phyloP scores from a whole-genome alignment of 345 rosid species.

The Eucalyptus urophylla region DNA sequence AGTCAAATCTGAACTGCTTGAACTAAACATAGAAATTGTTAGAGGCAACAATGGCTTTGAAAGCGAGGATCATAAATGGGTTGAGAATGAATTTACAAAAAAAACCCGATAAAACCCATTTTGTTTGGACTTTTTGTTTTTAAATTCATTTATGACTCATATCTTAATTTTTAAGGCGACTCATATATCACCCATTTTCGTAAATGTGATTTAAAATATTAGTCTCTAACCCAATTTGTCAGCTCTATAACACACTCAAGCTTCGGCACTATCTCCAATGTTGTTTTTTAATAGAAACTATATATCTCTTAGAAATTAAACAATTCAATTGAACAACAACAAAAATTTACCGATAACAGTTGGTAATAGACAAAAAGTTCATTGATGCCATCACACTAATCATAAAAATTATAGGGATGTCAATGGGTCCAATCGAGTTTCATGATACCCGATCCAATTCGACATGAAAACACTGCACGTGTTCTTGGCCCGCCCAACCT shows the following conservation, averaged over 20 bases:
- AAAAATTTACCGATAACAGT: too few species aligned
- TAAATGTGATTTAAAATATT: neutral
- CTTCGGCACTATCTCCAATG: neutral
- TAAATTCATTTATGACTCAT: neutral
- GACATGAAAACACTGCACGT: neutral
- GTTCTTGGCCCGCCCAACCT: neutral
- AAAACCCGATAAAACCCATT: too few species aligned
- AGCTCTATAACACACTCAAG: neutral
- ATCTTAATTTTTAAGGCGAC: too few species aligned
- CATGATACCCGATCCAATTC: too few species aligned
- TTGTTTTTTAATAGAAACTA: neutral
- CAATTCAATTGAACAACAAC: neutral
- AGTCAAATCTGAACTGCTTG: too few species aligned
- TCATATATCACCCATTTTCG: neutral
- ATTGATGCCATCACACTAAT: neutral
- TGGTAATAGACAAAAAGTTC: neutral
- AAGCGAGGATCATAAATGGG: too few species aligned
- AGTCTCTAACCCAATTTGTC: neutral
- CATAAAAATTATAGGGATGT: neutral
- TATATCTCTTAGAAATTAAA: neutral
- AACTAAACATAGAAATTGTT: too few species aligned
- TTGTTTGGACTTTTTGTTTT: too few species aligned
- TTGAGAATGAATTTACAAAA: too few species aligned
- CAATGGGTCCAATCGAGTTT: too few species aligned
- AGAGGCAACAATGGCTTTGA: too few species aligned